phyloP scores from a whole-genome alignment of 495 filamentous ascomycete species.

The Endocarpon pusillum region DNA sequence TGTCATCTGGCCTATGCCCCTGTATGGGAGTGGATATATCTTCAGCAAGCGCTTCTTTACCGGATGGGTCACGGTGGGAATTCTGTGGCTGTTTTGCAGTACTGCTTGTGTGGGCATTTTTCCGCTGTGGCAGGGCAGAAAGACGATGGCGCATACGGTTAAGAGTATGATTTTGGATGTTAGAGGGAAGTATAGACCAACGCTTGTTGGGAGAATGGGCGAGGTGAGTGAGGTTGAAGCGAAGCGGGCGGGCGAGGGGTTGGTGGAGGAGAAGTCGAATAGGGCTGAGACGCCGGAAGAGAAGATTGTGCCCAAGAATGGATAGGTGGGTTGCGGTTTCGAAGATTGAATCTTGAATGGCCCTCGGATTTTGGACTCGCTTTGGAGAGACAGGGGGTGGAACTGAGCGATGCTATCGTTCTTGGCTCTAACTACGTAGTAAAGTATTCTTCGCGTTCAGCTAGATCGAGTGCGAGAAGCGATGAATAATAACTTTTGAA shows the following conservation, averaged over 20 bases:
- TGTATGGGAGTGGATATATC: slow-evolving; percentile 77
- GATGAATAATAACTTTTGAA: too few relatives aligned
- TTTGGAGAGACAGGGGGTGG: too few relatives aligned
- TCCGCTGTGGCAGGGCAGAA: slow-evolving; percentile 65
- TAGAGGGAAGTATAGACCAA: slow-evolving; percentile 30
- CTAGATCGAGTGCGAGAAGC: too few relatives aligned
- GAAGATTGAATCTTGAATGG: too few relatives aligned
- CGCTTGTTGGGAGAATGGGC: neutral
- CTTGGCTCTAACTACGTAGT: too few relatives aligned
- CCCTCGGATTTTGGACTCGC: too few relatives aligned
- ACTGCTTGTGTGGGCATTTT: slow-evolving; percentile 61
- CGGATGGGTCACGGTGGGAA: slow-evolving; percentile 74
- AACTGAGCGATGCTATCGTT: too few relatives aligned
- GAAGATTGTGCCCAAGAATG: too few relatives aligned
- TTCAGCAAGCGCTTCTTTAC: slow-evolving; percentile 88
- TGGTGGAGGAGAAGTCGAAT: slow-evolving; percentile 10
- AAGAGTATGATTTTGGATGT: slow-evolving; percentile 53
- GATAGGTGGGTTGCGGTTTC: too few relatives aligned
- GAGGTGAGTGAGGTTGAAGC: slow-evolving; percentile 2
- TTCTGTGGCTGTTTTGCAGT: slow-evolving; percentile 74
- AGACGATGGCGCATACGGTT: slow-evolving; percentile 45
- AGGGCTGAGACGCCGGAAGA: too few relatives aligned
- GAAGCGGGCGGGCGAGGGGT: slow-evolving; percentile 5
- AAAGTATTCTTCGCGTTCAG: too few relatives aligned
- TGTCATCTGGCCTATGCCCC: slow-evolving; percentile 86